Evolutionary conservation across 805 yeast genomes (phyloP), one percentile per base, ranked within the genome.

Genomic region (Helenozyma rhizophorensis): DNA sequence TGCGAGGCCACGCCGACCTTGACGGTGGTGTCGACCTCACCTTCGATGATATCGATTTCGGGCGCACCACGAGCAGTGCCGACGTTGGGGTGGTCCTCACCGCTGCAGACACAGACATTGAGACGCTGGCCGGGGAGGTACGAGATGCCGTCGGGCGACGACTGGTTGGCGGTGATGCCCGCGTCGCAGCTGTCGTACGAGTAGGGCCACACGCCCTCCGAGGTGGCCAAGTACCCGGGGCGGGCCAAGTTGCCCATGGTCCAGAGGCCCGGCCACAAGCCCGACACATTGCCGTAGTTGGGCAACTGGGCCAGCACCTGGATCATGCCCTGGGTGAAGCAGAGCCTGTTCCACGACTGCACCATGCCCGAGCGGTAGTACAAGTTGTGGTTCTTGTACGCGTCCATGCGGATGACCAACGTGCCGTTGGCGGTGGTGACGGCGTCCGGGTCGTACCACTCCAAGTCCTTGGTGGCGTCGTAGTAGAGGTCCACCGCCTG

Each of bases 391-490:
- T 44, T 62, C 45, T 51, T 49, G 50, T 45, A 53, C 9, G 69
- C 69, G 41, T 65, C 70, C 60, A 65, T 51, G 25, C 65, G 38
- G 28, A 65, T 38, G 16, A 35, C 37, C 27, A 62, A 47, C 1
- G 70, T 53, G 21, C 70, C 70, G 41, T 62, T 60, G 11, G 52
- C 56, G 10, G 70, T 65, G 23, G 67, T 54, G 21, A 51, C 58
- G 2, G 70, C 70, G 34, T 65, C 70, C 6, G 70, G 70, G 33
- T 58, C 65, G 42, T 65, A 65, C 68, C 68, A 65, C 44, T 65
- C 70, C 51, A 65, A 60, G 48, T 65, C 70, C 28, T 55, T 40
- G 25, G 71, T 65, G 28, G 70, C 70, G 33, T 52, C 69, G 45
- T 65, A 65, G 38, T 65, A 55, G 25, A 65, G 34, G 37, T 65